phyloP scores from a whole-genome alignment of 2,329 filamentous ascomycete genomes.

The Simplicillium aogashimaense region DNA sequence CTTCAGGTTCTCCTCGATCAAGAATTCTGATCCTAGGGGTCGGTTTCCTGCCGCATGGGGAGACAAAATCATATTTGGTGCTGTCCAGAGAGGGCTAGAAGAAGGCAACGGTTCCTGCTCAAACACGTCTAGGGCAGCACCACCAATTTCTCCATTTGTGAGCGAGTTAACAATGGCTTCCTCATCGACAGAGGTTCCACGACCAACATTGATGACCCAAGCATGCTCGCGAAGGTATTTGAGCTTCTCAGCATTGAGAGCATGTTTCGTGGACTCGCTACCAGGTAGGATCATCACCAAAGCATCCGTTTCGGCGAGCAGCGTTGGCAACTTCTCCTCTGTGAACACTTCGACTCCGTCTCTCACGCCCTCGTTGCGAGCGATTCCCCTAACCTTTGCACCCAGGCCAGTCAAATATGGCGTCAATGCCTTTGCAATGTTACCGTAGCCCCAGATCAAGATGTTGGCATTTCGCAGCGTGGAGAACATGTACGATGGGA shows the following conservation, averaged over 20 bases:
- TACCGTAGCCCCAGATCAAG: conserved; percentile 56
- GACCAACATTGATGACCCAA: conserved; percentile 44
- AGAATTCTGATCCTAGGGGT: conserved; percentile 47
- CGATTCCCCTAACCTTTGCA: conserved; percentile 48
- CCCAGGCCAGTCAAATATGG: conserved; percentile 45
- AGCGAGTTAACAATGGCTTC: conserved; percentile 36
- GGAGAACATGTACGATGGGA: conserved; percentile 45
- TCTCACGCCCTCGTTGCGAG: conserved; percentile 44
- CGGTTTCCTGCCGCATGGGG: conserved; percentile 51
- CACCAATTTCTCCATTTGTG: conserved; percentile 30
- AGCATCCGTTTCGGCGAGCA: conserved; percentile 49
- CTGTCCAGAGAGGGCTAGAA: conserved; percentile 35
- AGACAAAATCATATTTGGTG: conserved; percentile 41
- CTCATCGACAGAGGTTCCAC: conserved; percentile 38
- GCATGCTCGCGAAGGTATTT: conserved; percentile 45
- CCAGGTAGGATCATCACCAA: conserved; percentile 60
- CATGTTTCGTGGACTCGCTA: conserved; percentile 43
- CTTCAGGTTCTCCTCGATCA: conserved; percentile 53
- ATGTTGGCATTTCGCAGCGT: conserved; percentile 49
- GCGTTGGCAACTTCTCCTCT: conserved; percentile 41
- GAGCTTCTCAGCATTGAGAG: conserved; percentile 42
- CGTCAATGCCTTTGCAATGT: conserved; percentile 52
- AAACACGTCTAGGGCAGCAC: conserved; percentile 40
- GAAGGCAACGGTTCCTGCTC: conserved; percentile 33
- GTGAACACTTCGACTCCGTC: conserved; percentile 46